Evolutionary conservation across 208 protist species (phyloP), one percentile per base, ranked within the genome.

Genomic region (Wallacemonas rigidus): DNA sequence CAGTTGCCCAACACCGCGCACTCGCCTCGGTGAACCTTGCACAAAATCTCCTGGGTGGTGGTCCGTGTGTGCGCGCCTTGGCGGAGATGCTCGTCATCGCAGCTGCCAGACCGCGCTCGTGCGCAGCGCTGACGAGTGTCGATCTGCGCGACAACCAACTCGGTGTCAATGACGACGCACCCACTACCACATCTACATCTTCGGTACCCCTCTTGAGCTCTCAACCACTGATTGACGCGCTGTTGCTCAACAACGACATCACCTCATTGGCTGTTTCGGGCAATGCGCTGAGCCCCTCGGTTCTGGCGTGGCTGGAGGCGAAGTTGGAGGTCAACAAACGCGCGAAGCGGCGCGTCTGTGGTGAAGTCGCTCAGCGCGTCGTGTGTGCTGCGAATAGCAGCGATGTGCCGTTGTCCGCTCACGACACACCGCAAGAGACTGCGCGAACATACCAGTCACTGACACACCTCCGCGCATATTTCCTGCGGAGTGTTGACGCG

Each of bases 161-260:
- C 17, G 57, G 57, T n/a, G 26, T 26, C 39, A 38, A 26, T n/a
- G 57, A 63, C 7, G 26, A 44, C 38, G 44, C 0, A 7, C 7
- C 1, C 17, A 26, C 9, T n/a, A 38, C 57, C 6, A 8, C 57
- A 4, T n/a, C 17, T 11, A 2, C 12, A 5, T 44, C 57, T 44
- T 11, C 7, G 9, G 5, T 38, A 38, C 57, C 26, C 15, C 57
- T 63, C 6, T 38, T 81, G 26, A 53, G 63, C 14, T 56, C 57
- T 4, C 85, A 90, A 36, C 85, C 88, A 11, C 63, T 93, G 40
- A 62, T 89, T 36, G 82, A 84, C 48, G 88, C 85, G 11, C 58
- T 93, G 11, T 72, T 81, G 43, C 75, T 90, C 26, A 93, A 87
- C 74, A 93, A 90, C 61, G 76, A 72, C 5, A 26, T 90, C 39